Percentiles rank a stretch among this genome's conserved stretches.
Evolutionary conservation across 78 protist species (phyloP).

Genomic region (Monocercomonoides exilis): DNA sequence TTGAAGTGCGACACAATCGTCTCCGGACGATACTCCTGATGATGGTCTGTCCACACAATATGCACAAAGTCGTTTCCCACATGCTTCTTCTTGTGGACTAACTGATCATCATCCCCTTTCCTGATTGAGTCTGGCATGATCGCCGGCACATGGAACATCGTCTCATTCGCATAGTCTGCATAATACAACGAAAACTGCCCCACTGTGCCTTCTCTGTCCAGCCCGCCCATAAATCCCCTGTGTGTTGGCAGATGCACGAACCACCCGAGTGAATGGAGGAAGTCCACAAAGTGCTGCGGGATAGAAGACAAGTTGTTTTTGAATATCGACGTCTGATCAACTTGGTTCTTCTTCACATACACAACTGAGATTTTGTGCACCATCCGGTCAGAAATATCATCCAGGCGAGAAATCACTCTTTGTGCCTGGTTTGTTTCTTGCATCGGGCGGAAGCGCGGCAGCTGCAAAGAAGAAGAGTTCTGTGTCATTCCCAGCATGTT

Average conservation of each 20-base stretch:
- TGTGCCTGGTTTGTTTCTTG: neutral
- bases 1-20: conserved; percentile 63
- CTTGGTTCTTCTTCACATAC: conserved; percentile 77
- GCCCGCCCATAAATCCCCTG: conserved; percentile 62
- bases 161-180: conserved; percentile 56
- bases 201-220: conserved; percentile 49
- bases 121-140: conserved; percentile 54
- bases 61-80: conserved; percentile 83
- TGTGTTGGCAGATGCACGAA: conserved; percentile 50
- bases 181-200: conserved; percentile 62
- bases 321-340: conserved; percentile 58
- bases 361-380: conserved; percentile 71
- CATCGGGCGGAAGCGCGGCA: neutral
- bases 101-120: conserved; percentile 42
- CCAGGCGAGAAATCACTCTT: conserved; percentile 40
- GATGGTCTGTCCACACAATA: conserved; percentile 73
- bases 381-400: neutral
- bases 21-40: conserved; percentile 55
- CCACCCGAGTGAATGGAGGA: conserved; percentile 70
- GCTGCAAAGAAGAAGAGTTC: neutral
- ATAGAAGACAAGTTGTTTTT: conserved; percentile 27
- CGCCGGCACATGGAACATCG: conserved; percentile 74
- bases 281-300: conserved; percentile 46
- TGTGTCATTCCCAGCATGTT: conserved; percentile 17
- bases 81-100: conserved; percentile 65